Evolutionary conservation across 768 basidiomycete species (phyloP), one percentile per base, ranked within the genome.

Genomic region (Tricholoma flavovirens): DNA sequence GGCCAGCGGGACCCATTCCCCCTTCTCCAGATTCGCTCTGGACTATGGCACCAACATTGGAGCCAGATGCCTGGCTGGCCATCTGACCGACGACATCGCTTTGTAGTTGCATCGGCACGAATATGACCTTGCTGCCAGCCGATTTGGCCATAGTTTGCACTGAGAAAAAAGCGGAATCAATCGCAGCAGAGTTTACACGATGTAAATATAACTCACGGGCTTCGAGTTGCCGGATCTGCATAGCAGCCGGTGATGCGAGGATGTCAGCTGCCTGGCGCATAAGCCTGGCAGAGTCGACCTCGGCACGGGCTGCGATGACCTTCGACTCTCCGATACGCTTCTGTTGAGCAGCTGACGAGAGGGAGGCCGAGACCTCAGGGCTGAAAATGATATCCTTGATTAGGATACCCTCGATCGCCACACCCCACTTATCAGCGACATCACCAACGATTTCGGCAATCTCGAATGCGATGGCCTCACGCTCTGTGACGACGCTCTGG

Each of bases 181-280:
- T 32, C 32, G 59, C 17, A 22, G 26, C 24, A 35, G 21, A 21
- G 50, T 35, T 45, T 43, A 42, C 8, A 32, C 8, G 19, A 38
- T 54, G 43, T 38, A 33, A 35, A 17, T 45, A 33, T 43, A 14
- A 78, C 79, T 61, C 56, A 81, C 78, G 65, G 49, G 94, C 92
- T 71, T 99, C 96, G 60, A 98, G 82, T 69, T 98, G 96, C 57
- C 96, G 81, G 69, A 98, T 98, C 72, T 97, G 94, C 93, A 98
- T 97, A 54, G 96, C 96, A 19, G 96, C 95, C 8, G 93, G 93
- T 10, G 87, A 90, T 19, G 93, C 92, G 65, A 93, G 76, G 64
- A 96, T 97, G 71, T 97, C 94, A 53, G 94, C 94, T 11, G 95
- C 95, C 70, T 96, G 93, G 58, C 95, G 83, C 95, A 98, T 98